Conservation (phyloP, 2,329 filamentous ascomycete species). For the Diaporthe sp. region DNA sequence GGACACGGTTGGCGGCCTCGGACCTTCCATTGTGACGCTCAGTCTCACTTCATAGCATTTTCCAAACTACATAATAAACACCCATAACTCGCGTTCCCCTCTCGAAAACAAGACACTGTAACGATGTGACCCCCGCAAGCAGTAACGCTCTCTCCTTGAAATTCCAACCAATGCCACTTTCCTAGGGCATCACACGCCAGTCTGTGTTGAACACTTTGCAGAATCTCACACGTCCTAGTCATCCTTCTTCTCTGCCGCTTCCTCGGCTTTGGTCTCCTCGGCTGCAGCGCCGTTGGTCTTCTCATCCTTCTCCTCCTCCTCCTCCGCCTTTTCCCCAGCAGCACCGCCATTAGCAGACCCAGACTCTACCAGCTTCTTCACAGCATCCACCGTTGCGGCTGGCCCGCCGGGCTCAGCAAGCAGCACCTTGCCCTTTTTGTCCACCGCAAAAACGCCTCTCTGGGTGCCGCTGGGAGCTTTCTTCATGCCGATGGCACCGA, state of each 20-base stretch:
- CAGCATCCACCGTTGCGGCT: conserved; percentile 79
- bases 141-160: not conserved
- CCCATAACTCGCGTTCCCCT: not conserved
- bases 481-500: conserved; percentile 88
- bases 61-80: not conserved
- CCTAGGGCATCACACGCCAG: not conserved
- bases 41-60: not conserved
- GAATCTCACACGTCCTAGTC: conserved; percentile 47
- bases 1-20: not conserved
- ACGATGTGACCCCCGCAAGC: not conserved
- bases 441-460: conserved; percentile 88
- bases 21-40: not conserved
- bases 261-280: conserved; percentile 15
- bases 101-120: not conserved
- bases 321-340: conserved; percentile 36
- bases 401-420: conserved; percentile 81
- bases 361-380: conserved; percentile 75
- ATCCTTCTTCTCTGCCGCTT: not conserved
- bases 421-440: conserved; percentile 80
- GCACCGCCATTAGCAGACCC: conserved; percentile 44
- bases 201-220: not conserved
- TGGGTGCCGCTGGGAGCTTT: conserved; percentile 84
- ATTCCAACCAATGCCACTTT: not conserved
- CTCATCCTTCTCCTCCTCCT: conserved; percentile 41
- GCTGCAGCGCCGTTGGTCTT: conserved; percentile 10